These are phyloP conservation scores for Yarrowia sp. DNA, from an alignment of 805 yeast species.

Conservation along the genomic window DNA sequence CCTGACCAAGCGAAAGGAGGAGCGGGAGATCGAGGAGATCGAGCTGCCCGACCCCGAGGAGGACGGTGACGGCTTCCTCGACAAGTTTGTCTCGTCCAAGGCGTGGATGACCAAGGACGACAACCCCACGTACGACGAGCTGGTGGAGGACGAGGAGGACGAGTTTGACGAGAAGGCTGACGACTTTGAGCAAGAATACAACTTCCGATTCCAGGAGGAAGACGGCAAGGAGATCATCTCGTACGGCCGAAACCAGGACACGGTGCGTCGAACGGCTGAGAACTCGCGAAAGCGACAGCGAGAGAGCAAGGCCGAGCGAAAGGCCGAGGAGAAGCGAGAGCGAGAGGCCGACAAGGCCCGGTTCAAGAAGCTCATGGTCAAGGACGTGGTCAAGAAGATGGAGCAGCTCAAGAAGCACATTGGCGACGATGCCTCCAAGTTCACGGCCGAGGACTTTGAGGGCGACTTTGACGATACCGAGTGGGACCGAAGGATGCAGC, in stretches of 20 bases:
- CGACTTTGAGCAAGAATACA: conserved; percentile 85
- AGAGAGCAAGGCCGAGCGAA: conserved; percentile 60
- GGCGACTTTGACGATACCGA: conserved; percentile 87
- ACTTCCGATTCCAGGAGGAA: conserved; percentile 92
- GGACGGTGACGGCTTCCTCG: conserved; percentile 67
- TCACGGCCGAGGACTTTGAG: conserved; percentile 73
- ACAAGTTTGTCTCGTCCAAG: conserved; percentile 66
- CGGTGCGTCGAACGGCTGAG: conserved; percentile 76
- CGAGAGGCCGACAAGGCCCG: conserved; percentile 62
- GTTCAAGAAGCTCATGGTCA: conserved; percentile 73
- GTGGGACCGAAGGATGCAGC: conserved; percentile 86
- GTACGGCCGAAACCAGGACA: conserved; percentile 90
- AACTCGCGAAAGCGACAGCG: conserved; percentile 79
- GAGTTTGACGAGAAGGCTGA: conserved; percentile 93
- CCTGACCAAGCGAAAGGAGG: conserved; percentile 58
- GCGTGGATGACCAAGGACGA: conserved; percentile 86
- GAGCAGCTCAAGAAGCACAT: conserved; percentile 63
- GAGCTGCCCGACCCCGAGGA: conserved; percentile 63
- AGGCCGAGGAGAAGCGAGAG: conserved; percentile 50
- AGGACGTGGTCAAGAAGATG: conserved; percentile 70
- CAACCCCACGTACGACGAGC: conserved; percentile 45
- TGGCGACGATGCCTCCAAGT: conserved; percentile 58
- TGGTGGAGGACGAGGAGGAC: conserved; percentile 60
- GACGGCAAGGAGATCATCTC: conserved; percentile 86
- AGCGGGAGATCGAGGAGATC: conserved; percentile 39